phyloP scores from a whole-genome alignment of 306 rosid species.

The Corylus heterophylla region DNA sequence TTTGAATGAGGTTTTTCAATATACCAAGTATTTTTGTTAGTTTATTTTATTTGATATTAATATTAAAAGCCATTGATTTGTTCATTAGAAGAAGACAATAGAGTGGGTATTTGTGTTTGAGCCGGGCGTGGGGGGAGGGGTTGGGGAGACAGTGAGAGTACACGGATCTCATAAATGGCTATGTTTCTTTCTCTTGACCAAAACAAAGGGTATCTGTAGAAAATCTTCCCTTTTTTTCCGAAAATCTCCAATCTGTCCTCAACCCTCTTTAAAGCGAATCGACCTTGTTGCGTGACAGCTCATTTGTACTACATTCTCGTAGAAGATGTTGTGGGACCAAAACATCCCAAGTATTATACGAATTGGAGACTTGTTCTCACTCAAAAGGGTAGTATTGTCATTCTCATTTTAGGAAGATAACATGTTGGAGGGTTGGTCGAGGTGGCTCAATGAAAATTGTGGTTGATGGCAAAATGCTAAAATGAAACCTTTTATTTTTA shows the following conservation, averaged over 20 bases:
- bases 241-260: conserved; percentile 20
- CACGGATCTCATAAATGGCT: neutral
- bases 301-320: conserved; percentile 24
- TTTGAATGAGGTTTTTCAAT: neutral
- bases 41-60: neutral
- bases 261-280: conserved; percentile 25
- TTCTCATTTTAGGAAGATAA: conserved; percentile 12
- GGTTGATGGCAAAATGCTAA: no score
- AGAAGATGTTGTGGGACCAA: conserved; percentile 22
- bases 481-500: no score
- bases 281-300: conserved; percentile 40
- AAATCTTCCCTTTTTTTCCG: conserved; percentile 9
- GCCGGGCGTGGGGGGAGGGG: neutral
- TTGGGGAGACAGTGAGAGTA: neutral
- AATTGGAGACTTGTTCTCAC: neutral
- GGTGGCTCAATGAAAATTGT: no score
- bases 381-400: conserved; percentile 29
- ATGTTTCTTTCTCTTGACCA: neutral
- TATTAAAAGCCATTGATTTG: neutral
- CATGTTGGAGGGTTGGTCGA: conserved; percentile 10
- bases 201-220: neutral
- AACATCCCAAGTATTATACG: conserved; percentile 1
- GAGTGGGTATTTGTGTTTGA: neutral
- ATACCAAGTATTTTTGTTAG: neutral
- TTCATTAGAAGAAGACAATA: neutral